Evolutionary conservation across 1,284 basidiomycete species (phyloP), one percentile per base, ranked within the genome.

Genomic region (Ganoderma multipileum): DNA sequence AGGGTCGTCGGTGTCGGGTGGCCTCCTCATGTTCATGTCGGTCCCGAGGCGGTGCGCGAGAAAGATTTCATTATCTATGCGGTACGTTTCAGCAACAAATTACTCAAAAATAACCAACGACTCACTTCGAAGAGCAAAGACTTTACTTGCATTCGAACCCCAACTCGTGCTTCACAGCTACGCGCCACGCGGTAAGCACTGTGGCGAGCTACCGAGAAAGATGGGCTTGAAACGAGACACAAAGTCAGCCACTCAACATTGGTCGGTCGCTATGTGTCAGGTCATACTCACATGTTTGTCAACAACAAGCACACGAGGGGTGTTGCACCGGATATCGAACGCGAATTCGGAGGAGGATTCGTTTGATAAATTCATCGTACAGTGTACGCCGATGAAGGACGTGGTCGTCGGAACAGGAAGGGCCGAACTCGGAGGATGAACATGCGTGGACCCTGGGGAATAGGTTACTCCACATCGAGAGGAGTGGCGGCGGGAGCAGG

Each of bases 11-110:
- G 60, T 9, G 52, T 61, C 44, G 36, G 28, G 12, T 28, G 36
- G 42, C 55, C 42, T 38, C 23, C 16, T 54, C 44, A 26, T 12
- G 39, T 39, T 28, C 38, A 20, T n/a, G 52, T 70, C 71, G 68
- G 71, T 63, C 42, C 71, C 71, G 71, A 41, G 58, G 58, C 41
- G 12, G 50, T 42, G 36, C 47, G 28, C 47, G 14, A 16, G 44
- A 65, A 65, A 61, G n/a, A n/a, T 36, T 52, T 61, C 38, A 39
- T 39, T 11, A 11, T 39, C 23, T 33, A 44, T 64, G 39, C n/a
- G 41, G 33, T 16, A 18, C 50, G 41, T 39, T 47, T 41, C n/a
- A 60, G 58, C 38, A 60, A 60, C 12, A 38, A 41, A 60, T 60
- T 26, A 28, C 23, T 23, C 36, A n/a, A 12, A 59, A 26, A 39